Conservation (phyloP, 495 filamentous ascomycete species). For the Xylaria longipes region DNA sequence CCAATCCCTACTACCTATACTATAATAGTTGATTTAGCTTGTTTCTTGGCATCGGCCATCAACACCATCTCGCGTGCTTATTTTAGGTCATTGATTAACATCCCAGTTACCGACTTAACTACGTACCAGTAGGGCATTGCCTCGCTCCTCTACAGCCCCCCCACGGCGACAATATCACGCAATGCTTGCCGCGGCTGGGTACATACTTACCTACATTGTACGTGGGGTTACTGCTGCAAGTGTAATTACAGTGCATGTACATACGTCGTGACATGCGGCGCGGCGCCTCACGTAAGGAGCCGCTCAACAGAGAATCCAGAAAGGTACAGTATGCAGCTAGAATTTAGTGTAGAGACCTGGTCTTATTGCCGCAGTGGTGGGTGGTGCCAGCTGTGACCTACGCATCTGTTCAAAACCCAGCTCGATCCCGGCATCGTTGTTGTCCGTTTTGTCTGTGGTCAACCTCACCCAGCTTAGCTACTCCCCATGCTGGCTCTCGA, state of each 20-base stretch:
- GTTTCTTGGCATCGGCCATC: conserved; percentile 16
- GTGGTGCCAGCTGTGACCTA: not conserved
- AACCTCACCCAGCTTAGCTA: not conserved
- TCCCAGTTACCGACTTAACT: not conserved
- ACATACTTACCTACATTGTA: too few relatives aligned
- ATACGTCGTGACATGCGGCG: not conserved
- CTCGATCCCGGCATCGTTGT: not conserved
- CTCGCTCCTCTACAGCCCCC: not conserved
- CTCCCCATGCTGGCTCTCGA: not conserved
- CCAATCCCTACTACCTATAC: conserved; percentile 1
- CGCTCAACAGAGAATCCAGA: not conserved
- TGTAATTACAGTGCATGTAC: conserved; percentile 5
- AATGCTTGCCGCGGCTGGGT: not conserved
- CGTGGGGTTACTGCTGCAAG: not conserved
- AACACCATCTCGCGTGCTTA: not conserved
- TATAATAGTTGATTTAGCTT: not conserved
- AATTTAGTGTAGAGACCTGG: not conserved
- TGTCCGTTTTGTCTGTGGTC: not conserved
- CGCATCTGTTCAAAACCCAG: conserved; percentile 13
- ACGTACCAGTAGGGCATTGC: not conserved
- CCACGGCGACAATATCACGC: conserved; percentile 1
- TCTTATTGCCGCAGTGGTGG: conserved; percentile 8
- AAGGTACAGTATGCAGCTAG: not conserved
- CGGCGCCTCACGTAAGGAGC: conserved; percentile 1
- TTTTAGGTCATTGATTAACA: not conserved